Evolutionary conservation across 176 grass and related monocot genomes (phyloP).

Genomic region (Hordeum marinum): DNA sequence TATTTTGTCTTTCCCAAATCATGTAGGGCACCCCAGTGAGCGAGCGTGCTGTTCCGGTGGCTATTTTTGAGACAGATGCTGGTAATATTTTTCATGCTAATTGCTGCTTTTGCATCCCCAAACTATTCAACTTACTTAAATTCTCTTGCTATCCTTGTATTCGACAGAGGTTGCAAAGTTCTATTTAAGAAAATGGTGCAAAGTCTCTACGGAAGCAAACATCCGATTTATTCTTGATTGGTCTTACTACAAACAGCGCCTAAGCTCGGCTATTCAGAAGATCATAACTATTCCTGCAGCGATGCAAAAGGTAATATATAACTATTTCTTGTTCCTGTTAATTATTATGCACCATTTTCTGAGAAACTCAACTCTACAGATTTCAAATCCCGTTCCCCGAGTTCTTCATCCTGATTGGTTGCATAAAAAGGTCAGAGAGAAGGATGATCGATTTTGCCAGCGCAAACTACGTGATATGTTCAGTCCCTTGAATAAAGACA

Average conservation of each 20-base stretch:
- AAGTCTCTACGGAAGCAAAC: conserved; percentile 70
- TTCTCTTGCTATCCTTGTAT: not conserved
- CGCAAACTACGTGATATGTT: conserved; percentile 91
- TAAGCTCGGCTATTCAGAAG: conserved; percentile 92
- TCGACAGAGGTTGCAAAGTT: conserved; percentile 62
- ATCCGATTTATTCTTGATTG: conserved; percentile 92
- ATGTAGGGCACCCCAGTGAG: conserved; percentile 95
- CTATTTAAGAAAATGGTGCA: conserved; percentile 96
- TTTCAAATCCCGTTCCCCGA: conserved; percentile 95
- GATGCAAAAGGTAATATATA: conserved; percentile 81
- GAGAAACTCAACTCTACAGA: conserved; percentile 44
- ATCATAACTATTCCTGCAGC: conserved; percentile 98
- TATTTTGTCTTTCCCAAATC: conserved; percentile 43
- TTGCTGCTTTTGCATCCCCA: conserved; percentile 16
- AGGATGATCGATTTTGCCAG: conserved; percentile 88
- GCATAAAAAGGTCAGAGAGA: conserved; percentile 95
- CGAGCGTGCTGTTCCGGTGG: conserved; percentile 91
- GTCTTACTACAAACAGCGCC: conserved; percentile 92
- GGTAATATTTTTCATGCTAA: conserved; percentile 41
- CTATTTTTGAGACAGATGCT: conserved; percentile 91
- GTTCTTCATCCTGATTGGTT: conserved; percentile 97
- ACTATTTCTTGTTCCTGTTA: conserved; percentile 14
- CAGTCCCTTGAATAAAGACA: conserved; percentile 48
- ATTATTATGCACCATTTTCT: conserved; percentile 21
- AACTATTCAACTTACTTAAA: conserved; percentile 28